Evolutionary conservation across 2,329 filamentous ascomycete genomes (phyloP).

Genomic region (Trichoderma cornu-damae): DNA sequence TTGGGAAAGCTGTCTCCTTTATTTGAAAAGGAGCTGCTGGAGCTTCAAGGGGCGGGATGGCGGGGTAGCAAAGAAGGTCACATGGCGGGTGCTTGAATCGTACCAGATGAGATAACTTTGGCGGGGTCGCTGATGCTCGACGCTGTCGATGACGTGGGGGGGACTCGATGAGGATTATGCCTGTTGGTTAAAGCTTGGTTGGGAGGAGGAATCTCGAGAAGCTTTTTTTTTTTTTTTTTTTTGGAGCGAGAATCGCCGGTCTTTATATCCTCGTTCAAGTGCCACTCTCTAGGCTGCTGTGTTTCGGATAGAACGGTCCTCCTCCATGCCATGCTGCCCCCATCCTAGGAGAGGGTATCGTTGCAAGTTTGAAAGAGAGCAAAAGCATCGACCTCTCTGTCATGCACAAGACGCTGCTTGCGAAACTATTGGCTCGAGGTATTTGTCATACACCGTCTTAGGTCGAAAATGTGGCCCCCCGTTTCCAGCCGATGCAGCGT

Average conservation of each 20-base stretch:
- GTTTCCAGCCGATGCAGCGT: neutral
- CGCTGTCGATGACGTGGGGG: slow-evolving; percentile 20
- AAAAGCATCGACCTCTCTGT: neutral
- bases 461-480: slow-evolving; percentile 1
- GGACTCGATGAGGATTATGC: slow-evolving; percentile 1
- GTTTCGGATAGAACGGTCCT: neutral
- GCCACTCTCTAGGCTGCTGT: neutral
- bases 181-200: slow-evolving; percentile 4
- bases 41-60: slow-evolving; percentile 4
- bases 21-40: neutral
- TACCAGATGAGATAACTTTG: slow-evolving; percentile 11
- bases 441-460: slow-evolving; percentile 10
- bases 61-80: neutral
- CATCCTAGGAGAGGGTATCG: too few species aligned
- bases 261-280: neutral
- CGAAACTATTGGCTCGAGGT: neutral
- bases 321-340: too few species aligned
- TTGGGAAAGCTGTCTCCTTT: neutral
- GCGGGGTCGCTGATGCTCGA: slow-evolving; percentile 13
- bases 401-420: neutral
- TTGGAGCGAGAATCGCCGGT: neutral
- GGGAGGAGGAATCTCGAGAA: slow-evolving; percentile 1
- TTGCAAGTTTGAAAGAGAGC: neutral
- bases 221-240: neutral
- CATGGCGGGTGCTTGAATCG: neutral